These are phyloP conservation scores for Pichia phayaonensis DNA, from an alignment of 805 yeast genomes.

Conservation along the genomic window DNA sequence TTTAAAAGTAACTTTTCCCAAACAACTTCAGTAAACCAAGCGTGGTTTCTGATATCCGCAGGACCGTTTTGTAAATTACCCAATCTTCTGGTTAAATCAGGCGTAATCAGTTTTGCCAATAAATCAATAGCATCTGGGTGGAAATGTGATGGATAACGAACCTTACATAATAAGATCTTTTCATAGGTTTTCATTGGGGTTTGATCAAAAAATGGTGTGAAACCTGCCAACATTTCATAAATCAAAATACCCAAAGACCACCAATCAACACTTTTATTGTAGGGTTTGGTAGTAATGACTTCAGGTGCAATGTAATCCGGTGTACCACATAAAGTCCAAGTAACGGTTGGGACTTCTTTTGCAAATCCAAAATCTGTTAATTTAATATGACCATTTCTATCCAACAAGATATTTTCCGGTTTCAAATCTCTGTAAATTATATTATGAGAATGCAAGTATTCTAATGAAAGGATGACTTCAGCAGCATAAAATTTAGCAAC, in stretches of 20 bases:
- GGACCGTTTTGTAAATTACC: constrained; percentile 55
- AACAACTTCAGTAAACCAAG: constrained; percentile 54
- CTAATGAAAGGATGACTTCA: constrained; percentile 51
- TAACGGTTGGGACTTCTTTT: constrained; percentile 50
- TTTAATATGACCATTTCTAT: constrained; percentile 53
- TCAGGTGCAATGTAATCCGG: constrained; percentile 62
- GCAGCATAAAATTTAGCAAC: constrained; percentile 61
- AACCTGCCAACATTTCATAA: constrained; percentile 56
- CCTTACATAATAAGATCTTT: constrained; percentile 46
- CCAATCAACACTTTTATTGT: constrained; percentile 59
- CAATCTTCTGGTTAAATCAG: constrained; percentile 47
- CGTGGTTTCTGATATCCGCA: constrained; percentile 47
- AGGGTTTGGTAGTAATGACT: constrained; percentile 56
- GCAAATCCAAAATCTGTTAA: constrained; percentile 59
- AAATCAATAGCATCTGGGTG: constrained; percentile 48
- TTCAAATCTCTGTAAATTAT: constrained; percentile 54
- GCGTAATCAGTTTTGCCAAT: constrained; percentile 42
- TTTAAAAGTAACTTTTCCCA: constrained; percentile 50
- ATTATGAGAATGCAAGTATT: constrained; percentile 50
- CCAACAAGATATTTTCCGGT: constrained; percentile 53
- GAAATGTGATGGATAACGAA: constrained; percentile 45
- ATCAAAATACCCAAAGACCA: constrained; percentile 57
- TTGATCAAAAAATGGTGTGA: constrained; percentile 55
- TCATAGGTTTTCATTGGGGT: constrained; percentile 60
- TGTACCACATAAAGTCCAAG: constrained; percentile 57